These are phyloP conservation scores for Cladosporium sp. DNA, from an alignment of 2,329 filamentous ascomycete genomes.

Conservation along the genomic window DNA sequence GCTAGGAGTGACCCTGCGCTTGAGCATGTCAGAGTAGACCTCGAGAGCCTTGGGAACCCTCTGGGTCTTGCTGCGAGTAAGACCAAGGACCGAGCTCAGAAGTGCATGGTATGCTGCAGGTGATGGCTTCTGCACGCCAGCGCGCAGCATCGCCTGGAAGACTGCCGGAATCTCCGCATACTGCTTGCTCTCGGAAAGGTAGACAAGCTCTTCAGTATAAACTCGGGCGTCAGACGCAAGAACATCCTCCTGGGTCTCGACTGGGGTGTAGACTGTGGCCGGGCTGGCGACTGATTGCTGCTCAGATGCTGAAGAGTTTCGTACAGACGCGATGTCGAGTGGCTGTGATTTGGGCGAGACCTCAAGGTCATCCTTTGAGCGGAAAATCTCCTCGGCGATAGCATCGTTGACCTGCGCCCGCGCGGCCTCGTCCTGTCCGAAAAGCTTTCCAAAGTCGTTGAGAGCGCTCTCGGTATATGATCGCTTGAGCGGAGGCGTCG, in stretches of 20 bases:
- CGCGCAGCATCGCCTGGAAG: constrained; percentile 84
- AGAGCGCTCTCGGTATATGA: constrained; percentile 53
- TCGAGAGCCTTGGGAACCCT: constrained; percentile 87
- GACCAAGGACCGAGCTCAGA: constrained; percentile 75
- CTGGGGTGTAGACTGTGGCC: constrained; percentile 24
- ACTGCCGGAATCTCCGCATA: constrained; percentile 86
- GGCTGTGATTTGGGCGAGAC: constrained; percentile 8
- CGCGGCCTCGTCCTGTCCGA: constrained; percentile 43
- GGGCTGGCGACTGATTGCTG: constrained; percentile 20
- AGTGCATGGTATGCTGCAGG: constrained; percentile 89
- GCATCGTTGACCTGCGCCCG: constrained; percentile 78
- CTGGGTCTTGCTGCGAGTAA: constrained; percentile 74
- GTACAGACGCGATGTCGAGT: constrained; percentile 1
- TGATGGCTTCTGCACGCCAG: constrained; percentile 73
- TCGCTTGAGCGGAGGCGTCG: constrained; percentile 37
- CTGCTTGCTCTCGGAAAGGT: constrained; percentile 65
- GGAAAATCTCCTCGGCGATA: constrained; percentile 72
- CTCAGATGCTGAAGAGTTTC: constrained; percentile 20
- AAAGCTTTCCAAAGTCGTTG: constrained; percentile 56
- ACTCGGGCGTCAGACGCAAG: constrained; percentile 59
- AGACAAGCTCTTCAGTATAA: constrained; percentile 74
- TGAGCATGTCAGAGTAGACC: constrained; percentile 95
- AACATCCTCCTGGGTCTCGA: constrained; percentile 42
- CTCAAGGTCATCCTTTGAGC: constrained; percentile 47
- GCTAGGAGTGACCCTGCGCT: constrained; percentile 75